Conservation (phyloP, 331 rosid species). For the Dryas integrifolia region DNA sequence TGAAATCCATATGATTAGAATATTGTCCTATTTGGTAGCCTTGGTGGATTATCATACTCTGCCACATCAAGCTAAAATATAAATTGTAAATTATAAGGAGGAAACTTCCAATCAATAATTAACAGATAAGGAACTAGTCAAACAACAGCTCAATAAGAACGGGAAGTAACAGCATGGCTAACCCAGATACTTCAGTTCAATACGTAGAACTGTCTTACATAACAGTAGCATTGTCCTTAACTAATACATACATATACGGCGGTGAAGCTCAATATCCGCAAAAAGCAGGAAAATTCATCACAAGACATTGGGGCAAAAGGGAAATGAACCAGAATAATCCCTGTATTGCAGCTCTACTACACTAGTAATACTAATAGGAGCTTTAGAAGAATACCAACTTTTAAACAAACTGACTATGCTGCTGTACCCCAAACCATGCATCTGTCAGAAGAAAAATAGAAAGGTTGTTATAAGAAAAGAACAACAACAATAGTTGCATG, state of each 20-base stretch:
- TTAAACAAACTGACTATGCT: not conserved
- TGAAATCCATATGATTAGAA: too few species aligned
- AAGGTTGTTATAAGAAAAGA: not conserved
- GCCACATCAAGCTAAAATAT: too few species aligned
- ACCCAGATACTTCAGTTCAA: not conserved
- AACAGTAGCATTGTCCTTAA: conserved; percentile 4
- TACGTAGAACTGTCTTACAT: not conserved
- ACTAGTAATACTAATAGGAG: not conserved
- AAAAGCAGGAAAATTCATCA: conserved; percentile 5
- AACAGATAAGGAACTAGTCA: not conserved
- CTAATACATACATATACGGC: not conserved
- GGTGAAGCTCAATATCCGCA: not conserved
- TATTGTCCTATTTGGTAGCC: too few species aligned
- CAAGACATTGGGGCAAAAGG: conserved; percentile 4
- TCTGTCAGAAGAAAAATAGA: not conserved
- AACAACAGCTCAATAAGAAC: not conserved
- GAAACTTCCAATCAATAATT: not conserved
- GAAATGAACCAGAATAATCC: conserved; percentile 9
- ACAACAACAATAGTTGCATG: conserved; percentile 4
- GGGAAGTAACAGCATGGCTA: not conserved
- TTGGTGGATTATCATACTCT: too few species aligned
- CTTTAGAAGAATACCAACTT: conserved; percentile 14
- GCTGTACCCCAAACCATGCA: not conserved
- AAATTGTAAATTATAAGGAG: not conserved
- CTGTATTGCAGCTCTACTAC: conserved; percentile 6